Evolutionary conservation across 2,329 filamentous ascomycete species (phyloP), one percentile per base, ranked within the genome.

Genomic region (Pseudophaeomoniella oleicola): DNA sequence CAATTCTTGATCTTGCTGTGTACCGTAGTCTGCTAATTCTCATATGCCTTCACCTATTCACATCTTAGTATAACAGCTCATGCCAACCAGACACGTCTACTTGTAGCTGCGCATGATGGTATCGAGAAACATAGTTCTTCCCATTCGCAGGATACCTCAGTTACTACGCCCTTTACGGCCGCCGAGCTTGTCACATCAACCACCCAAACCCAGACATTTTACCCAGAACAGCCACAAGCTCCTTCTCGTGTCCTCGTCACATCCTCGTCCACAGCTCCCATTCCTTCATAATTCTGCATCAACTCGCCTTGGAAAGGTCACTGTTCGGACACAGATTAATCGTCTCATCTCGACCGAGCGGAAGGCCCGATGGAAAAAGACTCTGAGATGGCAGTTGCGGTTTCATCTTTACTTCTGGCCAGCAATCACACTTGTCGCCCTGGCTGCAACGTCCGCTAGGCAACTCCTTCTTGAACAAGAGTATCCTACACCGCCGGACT

Each of bases 401-500:
- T 66, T 81, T 18, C 78, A 77, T 30, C 61, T 77, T 19, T 82
- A 81, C 45, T 84, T 82, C 30, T 87, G 77, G 67, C 69, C 75
- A 11, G 69, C 77, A 30, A 55, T 76, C 5, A 57, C 75, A 30
- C 62, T 72, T 29, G 61, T 81, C 6, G 71, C 77, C 29, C 69
- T 70, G 44, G 72, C 76, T 43, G 78, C 78, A 12, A 53, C 85
- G 22, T 68, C 80, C 50, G 6, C 22, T 6, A 27, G 22, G 22
- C 78, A 87, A 50, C 84, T 93, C 56, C 63, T 69, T 41, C 64
- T 83, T 32, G 86, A 94, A 59, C 70, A 78, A 34, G 65, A 71
- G 36, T 83, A 78, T 53, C 86, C 86, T 0, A 87, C 84, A 1
- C 87, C 88, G 1, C 70, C 72, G 16, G 87, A 93, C 54, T 94